Conservation (phyloP, 805 yeast species). For the Candida succiphila region DNA sequence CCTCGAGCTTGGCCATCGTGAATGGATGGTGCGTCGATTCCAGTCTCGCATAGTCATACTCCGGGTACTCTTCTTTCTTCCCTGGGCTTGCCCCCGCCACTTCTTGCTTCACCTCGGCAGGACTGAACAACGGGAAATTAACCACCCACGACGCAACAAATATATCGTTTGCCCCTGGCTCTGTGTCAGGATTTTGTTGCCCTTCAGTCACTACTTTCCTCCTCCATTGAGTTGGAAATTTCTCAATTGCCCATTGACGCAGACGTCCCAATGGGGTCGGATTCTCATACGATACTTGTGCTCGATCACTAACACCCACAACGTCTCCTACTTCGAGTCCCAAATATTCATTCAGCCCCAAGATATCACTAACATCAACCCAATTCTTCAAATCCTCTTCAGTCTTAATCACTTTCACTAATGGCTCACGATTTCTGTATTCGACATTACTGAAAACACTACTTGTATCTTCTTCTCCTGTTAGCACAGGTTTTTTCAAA, state of each 20-base stretch:
- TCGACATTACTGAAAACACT: constrained; percentile 25
- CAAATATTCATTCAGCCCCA: constrained; percentile 20
- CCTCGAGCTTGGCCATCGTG: constrained; percentile 77
- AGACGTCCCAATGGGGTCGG: constrained; percentile 91
- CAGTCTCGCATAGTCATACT: constrained; percentile 35
- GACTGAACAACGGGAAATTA: constrained; percentile 89
- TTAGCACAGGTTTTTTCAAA: constrained; percentile 35
- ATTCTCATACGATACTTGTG: constrained; percentile 65
- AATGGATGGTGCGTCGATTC: constrained; percentile 95
- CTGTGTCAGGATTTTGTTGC: constrained; percentile 10
- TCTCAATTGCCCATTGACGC: constrained; percentile 62
- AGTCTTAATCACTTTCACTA: constrained; percentile 37
- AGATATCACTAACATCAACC: constrained; percentile 23
- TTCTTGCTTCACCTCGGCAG: constrained; percentile 33
- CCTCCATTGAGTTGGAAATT: constrained; percentile 40
- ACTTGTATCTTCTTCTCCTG: constrained; percentile 22
- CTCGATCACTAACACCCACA: constrained; percentile 71
- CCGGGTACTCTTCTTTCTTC: no score
- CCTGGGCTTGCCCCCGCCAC: no score
- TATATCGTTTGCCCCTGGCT: constrained; percentile 14
- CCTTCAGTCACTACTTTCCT: constrained; percentile 20
- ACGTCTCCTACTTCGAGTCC: constrained; percentile 57
- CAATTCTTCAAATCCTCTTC: constrained; percentile 31
- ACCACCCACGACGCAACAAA: constrained; percentile 76
- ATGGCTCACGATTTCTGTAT: constrained; percentile 52